Evolutionary conservation across 1,284 basidiomycete genomes (phyloP).

Genomic region (Tilletiopsis washingtonensis): DNA sequence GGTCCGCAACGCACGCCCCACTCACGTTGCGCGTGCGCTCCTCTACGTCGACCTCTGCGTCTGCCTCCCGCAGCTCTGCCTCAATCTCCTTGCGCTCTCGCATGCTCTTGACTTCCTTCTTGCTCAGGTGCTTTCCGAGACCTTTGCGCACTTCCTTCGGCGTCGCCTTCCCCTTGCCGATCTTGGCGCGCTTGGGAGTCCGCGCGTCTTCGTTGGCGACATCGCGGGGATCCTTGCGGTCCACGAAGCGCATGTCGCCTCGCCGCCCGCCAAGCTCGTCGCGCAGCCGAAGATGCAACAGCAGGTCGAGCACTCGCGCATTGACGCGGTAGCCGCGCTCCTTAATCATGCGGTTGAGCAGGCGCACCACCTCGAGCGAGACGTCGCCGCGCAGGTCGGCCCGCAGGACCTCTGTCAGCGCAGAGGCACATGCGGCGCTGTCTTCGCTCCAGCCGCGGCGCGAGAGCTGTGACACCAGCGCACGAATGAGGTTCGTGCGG

Average conservation of each 20-base stretch:
- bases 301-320: constrained; percentile 75
- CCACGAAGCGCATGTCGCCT: constrained; percentile 55
- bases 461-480: constrained; percentile 74
- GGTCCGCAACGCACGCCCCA: too few species aligned
- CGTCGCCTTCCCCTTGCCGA: constrained; percentile 36
- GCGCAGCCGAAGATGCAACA: constrained; percentile 77
- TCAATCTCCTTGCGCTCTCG: constrained; percentile 36
- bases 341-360: constrained; percentile 93
- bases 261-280: constrained; percentile 70
- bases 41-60: constrained; percentile 86
- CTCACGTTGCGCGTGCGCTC: constrained; percentile 73
- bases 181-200: constrained; percentile 54
- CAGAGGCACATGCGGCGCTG: constrained; percentile 71
- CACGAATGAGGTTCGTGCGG: constrained; percentile 80
- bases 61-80: constrained; percentile 55
- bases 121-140: constrained; percentile 32
- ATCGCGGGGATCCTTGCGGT: constrained; percentile 50
- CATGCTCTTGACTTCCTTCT: constrained; percentile 40
- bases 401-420: constrained; percentile 72
- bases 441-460: constrained; percentile 54
- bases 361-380: constrained; percentile 79
- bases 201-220: too few species aligned
- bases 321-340: constrained; percentile 84
- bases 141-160: constrained; percentile 38
- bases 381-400: constrained; percentile 68